These are phyloP conservation scores for Vitis cinerea DNA, from an alignment of 164 flowering plant genomes.

Conservation along the genomic window DNA sequence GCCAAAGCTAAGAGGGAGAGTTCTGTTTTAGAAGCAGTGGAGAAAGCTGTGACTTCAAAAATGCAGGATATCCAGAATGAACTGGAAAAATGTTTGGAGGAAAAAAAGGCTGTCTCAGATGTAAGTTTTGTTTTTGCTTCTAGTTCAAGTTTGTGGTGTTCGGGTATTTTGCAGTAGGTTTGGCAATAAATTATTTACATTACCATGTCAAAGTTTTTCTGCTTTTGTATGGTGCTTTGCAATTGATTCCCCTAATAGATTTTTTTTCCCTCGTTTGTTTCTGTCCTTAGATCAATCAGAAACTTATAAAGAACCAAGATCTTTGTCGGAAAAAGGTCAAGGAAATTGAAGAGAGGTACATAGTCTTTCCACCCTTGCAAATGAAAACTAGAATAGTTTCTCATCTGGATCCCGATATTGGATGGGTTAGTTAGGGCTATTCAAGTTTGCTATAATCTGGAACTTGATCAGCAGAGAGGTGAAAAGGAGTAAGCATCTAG, in stretches of 20 bases:
- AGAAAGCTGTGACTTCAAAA: conserved; percentile 52
- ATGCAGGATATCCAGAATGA: conserved; percentile 57
- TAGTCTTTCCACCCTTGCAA: conserved; percentile 4
- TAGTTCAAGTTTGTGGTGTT: not conserved
- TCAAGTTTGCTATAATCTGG: not conserved
- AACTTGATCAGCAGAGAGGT: not conserved
- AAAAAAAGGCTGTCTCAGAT: conserved; percentile 51
- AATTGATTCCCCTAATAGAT: not conserved
- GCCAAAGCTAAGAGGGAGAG: conserved; percentile 58
- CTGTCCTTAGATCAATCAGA: conserved; percentile 50
- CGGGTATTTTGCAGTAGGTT: not conserved
- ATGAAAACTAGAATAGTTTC: not conserved
- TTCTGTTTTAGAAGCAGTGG: conserved; percentile 55
- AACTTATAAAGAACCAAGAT: conserved; percentile 72
- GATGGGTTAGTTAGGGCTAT: not conserved
- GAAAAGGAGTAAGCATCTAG: no score
- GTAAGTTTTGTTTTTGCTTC: conserved; percentile 29
- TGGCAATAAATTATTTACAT: not conserved
- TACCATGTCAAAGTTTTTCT: not conserved
- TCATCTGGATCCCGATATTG: not conserved
- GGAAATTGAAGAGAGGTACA: conserved; percentile 76
- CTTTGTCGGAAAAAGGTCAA: conserved; percentile 37
- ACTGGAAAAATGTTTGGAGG: conserved; percentile 54
- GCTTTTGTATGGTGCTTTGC: not conserved
- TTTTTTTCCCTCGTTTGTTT: conserved; percentile 1